Evolutionary conservation across 2,329 filamentous ascomycete species (phyloP).

Genomic region (Xylariaceae sp.): DNA sequence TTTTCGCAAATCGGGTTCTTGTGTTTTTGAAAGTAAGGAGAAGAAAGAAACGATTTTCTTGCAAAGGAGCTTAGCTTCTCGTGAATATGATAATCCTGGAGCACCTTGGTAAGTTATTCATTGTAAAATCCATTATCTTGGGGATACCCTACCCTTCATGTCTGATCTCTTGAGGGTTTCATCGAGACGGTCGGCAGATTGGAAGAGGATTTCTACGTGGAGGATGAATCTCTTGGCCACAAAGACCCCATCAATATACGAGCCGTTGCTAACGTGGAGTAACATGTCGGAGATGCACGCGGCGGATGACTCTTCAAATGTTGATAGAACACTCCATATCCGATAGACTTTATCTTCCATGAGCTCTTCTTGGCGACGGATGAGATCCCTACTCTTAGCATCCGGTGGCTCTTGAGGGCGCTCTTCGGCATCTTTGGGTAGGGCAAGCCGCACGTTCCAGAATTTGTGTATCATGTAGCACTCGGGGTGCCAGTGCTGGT

Average conservation of each 20-base stretch:
- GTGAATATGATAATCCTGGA: conserved; percentile 78
- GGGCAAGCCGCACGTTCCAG: conserved; percentile 89
- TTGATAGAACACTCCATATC: conserved; percentile 96
- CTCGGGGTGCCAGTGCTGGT: conserved; percentile 98
- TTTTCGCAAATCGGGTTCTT: conserved; percentile 84
- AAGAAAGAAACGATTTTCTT: conserved; percentile 99
- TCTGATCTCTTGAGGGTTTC: conserved; percentile 62
- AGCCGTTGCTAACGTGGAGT: conserved; percentile 94
- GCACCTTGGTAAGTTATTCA: conserved; percentile 19
- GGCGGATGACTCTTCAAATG: conserved; percentile 95
- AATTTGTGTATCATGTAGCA: conserved; percentile 99
- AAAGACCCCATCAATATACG: conserved; percentile 90
- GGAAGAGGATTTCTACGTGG: conserved; percentile 91
- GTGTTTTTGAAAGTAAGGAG: conserved; percentile 86
- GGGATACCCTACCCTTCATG: conserved; percentile 63
- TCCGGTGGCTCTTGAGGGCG: conserved; percentile 44
- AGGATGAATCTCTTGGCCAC: conserved; percentile 95
- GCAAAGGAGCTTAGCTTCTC: conserved; percentile 98
- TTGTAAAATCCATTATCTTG: not conserved
- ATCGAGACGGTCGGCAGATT: conserved; percentile 81
- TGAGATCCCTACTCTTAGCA: conserved; percentile 64
- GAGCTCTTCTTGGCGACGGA: conserved; percentile 81
- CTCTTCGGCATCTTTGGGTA: conserved; percentile 50
- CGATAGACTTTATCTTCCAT: conserved; percentile 98
- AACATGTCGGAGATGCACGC: conserved; percentile 99